Conservation (phyloP, 2,329 filamentous ascomycete species). For the Fusarium phyllophilum region DNA sequence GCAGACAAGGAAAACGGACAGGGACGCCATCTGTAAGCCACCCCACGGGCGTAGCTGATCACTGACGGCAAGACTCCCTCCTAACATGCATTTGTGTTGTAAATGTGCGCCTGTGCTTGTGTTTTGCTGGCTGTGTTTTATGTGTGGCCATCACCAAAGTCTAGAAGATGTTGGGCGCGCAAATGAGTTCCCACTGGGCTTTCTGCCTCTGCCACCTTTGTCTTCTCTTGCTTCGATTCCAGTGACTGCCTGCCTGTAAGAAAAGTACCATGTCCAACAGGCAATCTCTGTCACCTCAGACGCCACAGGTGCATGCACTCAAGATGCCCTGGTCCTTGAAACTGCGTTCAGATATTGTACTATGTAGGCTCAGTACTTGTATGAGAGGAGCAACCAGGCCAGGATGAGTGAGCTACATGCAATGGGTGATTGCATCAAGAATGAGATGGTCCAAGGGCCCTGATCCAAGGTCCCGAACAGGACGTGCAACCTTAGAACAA, state of each 20-base stretch:
- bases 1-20: conserved; percentile 32
- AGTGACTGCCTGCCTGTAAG: conserved; percentile 11
- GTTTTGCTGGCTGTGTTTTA: conserved; percentile 11
- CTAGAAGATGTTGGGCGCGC: conserved; percentile 18
- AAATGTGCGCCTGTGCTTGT: conserved; percentile 40
- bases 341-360: conserved; percentile 20
- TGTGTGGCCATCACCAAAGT: conserved; percentile 33
- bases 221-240: conserved; percentile 26
- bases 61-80: conserved; percentile 30
- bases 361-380: conserved; percentile 18
- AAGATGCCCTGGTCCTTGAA: conserved; percentile 19
- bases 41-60: conserved; percentile 31
- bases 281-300: conserved; percentile 14
- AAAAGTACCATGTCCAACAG: conserved; percentile 4
- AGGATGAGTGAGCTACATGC: conserved; percentile 14
- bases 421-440: conserved; percentile 14
- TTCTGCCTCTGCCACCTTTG: conserved; percentile 6
- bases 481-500: conserved; percentile 31
- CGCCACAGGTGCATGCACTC: conserved; percentile 26
- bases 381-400: conserved; percentile 24
- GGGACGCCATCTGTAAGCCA: conserved; percentile 24
- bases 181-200: conserved; percentile 27
- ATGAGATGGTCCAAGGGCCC: conserved; percentile 13
- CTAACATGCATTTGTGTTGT: conserved; percentile 35
- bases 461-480: conserved; percentile 22